phyloP scores from a whole-genome alignment of 305 asterid genomes.

The Withania somnifera region DNA sequence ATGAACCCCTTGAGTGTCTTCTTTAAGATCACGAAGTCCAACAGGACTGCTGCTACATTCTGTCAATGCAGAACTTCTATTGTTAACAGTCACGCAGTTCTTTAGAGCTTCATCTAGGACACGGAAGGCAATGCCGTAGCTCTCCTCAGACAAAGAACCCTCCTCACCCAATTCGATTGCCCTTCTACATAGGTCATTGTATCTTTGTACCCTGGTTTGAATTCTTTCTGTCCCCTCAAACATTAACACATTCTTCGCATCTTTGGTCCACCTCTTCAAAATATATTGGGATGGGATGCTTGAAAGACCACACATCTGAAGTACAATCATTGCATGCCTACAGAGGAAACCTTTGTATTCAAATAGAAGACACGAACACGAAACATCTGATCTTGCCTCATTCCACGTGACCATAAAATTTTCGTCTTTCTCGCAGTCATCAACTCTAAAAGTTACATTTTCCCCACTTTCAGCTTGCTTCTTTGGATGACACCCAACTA shows the following conservation, averaged over 20 bases:
- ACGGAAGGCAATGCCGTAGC: slow-evolving; percentile 57
- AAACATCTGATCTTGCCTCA: slow-evolving; percentile 53
- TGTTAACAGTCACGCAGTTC: slow-evolving; percentile 67
- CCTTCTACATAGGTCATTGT: slow-evolving; percentile 74
- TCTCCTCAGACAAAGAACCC: slow-evolving; percentile 69
- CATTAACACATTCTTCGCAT: slow-evolving; percentile 43
- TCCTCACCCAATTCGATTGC: slow-evolving; percentile 82
- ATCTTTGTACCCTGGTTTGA: slow-evolving; percentile 65
- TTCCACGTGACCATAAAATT: slow-evolving; percentile 64
- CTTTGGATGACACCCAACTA: slow-evolving; percentile 90
- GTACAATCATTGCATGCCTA: slow-evolving; percentile 86
- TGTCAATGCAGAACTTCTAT: slow-evolving; percentile 28
- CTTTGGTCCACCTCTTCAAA: slow-evolving; percentile 88
- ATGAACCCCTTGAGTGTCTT: slow-evolving; percentile 38
- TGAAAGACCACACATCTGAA: slow-evolving; percentile 84
- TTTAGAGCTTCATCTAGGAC: slow-evolving; percentile 70
- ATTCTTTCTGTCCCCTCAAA: slow-evolving; percentile 48
- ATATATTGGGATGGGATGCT: slow-evolving; percentile 70
- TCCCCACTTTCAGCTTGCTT: slow-evolving; percentile 51
- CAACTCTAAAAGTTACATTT: slow-evolving; percentile 46
- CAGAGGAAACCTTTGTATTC: slow-evolving; percentile 84
- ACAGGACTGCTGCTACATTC: slow-evolving; percentile 40
- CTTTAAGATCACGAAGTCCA: slow-evolving; percentile 49
- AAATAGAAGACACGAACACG: slow-evolving; percentile 83
- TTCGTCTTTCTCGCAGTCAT: slow-evolving; percentile 75